These are phyloP conservation scores for Platanthera zijinensis DNA, from an alignment of 106 monocot genomes.

Conservation along the genomic window DNA sequence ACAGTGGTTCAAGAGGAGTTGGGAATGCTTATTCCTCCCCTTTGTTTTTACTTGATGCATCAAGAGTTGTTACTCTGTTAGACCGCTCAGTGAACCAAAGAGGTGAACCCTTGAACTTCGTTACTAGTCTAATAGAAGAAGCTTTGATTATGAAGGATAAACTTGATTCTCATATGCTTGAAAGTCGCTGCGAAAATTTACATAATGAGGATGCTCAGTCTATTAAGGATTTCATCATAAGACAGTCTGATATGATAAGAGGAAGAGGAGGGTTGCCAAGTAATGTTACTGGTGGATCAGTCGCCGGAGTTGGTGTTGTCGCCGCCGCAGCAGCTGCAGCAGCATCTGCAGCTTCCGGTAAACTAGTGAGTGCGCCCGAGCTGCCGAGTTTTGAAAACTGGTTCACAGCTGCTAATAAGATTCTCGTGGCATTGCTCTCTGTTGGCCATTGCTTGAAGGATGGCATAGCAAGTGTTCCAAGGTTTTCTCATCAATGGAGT, in stretches of 20 bases:
- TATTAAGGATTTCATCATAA: constrained; percentile 76
- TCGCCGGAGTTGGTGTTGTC: constrained; percentile 74
- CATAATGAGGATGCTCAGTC: constrained; percentile 61
- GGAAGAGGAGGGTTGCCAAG: constrained; percentile 65
- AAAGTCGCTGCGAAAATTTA: constrained; percentile 30
- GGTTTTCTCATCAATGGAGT: constrained; percentile 3
- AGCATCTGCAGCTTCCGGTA: constrained; percentile 63
- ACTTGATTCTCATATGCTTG: constrained; percentile 32
- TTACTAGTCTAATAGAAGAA: constrained; percentile 51
- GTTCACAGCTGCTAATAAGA: constrained; percentile 39
- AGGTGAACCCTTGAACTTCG: constrained; percentile 55
- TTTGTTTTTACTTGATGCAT: constrained; percentile 80
- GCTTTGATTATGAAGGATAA: constrained; percentile 28
- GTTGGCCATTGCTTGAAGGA: constrained; percentile 16
- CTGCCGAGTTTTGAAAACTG: constrained; percentile 71
- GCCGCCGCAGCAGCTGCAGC: constrained; percentile 88
- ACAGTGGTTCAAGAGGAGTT: constrained; percentile 43
- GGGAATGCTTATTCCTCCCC: constrained; percentile 39
- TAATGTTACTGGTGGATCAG: constrained; percentile 41
- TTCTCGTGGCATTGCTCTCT: constrained; percentile 46
- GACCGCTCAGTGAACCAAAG: constrained; percentile 41
- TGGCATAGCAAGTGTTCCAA: constrained; percentile 15
- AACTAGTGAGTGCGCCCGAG: constrained; percentile 44
- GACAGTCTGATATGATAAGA: constrained; percentile 71
- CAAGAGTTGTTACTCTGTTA: constrained; percentile 57